Evolutionary conservation across 345 rosid genomes (phyloP), one percentile per base, ranked within the genome.

Genomic region (Camelina neglecta): DNA sequence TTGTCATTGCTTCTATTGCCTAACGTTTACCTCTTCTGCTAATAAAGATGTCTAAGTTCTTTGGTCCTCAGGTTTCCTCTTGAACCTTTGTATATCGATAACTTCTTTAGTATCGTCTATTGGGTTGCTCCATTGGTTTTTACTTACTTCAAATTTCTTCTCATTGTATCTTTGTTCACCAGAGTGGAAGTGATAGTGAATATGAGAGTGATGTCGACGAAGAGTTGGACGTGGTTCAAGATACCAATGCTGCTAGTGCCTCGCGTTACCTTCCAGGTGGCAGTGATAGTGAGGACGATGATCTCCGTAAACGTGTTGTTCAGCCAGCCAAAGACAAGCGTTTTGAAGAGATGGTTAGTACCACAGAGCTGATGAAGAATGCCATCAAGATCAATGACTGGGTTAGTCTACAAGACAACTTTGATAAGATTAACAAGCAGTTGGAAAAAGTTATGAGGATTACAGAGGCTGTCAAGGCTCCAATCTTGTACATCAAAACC

Each of bases 351-450:
- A 87, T 94, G 97, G 72, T 76, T 0, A 79, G 81, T 12, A 90
- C 93, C 0, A 83, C 89, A 8, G 98, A 89, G 33, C 92, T 86
- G 80, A 92, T 94, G 88, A 92, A 89, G 83, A 94, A 94, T 74
- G 92, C 93, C 5, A 87, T 92, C 85, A 90, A 92, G 81, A 92
- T 94, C 72, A 94, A 94, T 72, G 97, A 94, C 33, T 94, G 98
- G 97, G 96, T 94, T 56, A 84, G 88, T 73, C 76, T 94, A 59
- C 90, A 84, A 51, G 98, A 94, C 59, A 84, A 89, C 63, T 94
- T 94, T 55, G 98, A 94, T 61, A 94, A 94, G 80, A 82, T 94
- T 0, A 94, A 94, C 71, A 94, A 94, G 67, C 98, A 94, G 89
- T 89, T 92, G 6, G 97, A 92, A 82, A 92, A 92, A 73, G 96